Base-by-base conservation (phyloP, 2,329 filamentous ascomycete species). In the Tolypocladium pustulatum region DNA sequence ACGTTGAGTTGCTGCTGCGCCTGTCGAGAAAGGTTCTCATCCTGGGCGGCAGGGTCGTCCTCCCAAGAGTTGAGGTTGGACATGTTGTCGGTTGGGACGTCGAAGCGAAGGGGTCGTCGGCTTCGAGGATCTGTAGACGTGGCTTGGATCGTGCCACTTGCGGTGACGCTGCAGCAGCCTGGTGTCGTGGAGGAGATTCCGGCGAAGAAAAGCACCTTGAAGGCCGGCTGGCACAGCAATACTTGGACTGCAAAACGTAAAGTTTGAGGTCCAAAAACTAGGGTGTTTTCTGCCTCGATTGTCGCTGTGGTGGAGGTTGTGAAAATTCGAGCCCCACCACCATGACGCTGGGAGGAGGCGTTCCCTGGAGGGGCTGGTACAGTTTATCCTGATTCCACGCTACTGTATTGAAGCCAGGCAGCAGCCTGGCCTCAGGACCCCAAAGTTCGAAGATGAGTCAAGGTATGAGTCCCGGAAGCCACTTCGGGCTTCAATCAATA, bases 41-140 rank as follows among this genome's bases (percentile, higher is more conserved):
- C 88, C 79, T 90, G 87, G 63, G 84, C 86, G 58, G 87, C 80
- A 68, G 87, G 86, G 69, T 92, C 90, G 69, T 96, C 91, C 77
- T 97, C 92, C 90, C 94, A 97, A 62, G 91, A 96, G 74, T 96
- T 91, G 69, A 91, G 89, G 74, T 92, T 86, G 67, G 92, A 88
- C 91, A 96, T 96, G 69, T 58, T 81, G 65, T 61, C 55, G 59
- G 61, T 60, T 64, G 34, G 40, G 54, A 54, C 56, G 59, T 30
- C 40, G 54, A 43, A 34, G 27, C 30, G 49, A 38, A 43, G 61
- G n/a, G 27, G 43, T n/a, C 13, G 57, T 36, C 25, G 58, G 53
- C 22, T 43, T 38, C 53, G 34, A n/a, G 27, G 27, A 52, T 22
- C 38, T 32, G 49, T n/a, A 9, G 30, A 49, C 46, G 27, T 30